phyloP scores from a whole-genome alignment of 2,329 filamentous ascomycete genomes.

The Cryoendolithus antarcticus region DNA sequence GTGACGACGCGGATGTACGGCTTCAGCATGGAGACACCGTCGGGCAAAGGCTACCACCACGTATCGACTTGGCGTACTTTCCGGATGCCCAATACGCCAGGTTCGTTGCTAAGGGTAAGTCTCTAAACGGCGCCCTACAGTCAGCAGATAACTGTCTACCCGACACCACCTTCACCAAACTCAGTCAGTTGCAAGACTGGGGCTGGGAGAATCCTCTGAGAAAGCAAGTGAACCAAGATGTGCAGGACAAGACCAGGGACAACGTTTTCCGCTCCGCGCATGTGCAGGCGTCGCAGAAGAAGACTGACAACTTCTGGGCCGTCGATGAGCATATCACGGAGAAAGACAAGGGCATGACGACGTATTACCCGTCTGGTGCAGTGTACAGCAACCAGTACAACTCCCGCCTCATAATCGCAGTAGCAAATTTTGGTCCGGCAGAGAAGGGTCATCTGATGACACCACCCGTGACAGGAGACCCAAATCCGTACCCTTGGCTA shows the following conservation, averaged over 20 bases:
- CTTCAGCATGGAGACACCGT: too few species aligned
- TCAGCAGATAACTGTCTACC: not conserved
- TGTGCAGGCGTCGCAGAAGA: conserved; percentile 1
- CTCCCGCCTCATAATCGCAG: conserved; percentile 1
- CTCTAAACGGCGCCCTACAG: not conserved
- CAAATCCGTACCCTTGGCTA: conserved; percentile 3
- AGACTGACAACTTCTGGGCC: conserved; percentile 1
- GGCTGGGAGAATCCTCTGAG: conserved; percentile 1
- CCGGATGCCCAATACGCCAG: not conserved
- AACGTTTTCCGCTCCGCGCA: too few species aligned
- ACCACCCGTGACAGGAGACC: conserved; percentile 3
- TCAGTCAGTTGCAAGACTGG: conserved; percentile 1
- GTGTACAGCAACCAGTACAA: conserved; percentile 1
- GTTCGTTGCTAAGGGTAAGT: not conserved
- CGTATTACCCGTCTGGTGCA: conserved; percentile 1
- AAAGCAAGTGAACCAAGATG: not conserved
- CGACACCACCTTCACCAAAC: conserved; percentile 1
- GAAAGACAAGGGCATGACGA: not conserved
- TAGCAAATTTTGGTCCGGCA: conserved; percentile 1
- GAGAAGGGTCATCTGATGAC: not conserved
- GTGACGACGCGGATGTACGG: too few species aligned
- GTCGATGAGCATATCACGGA: not conserved
- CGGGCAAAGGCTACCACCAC: too few species aligned
- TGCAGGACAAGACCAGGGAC: not conserved
- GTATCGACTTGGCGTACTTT: too few species aligned